phyloP scores from a whole-genome alignment of 352 stramenopile species.

The Pythium scleroteichum region DNA sequence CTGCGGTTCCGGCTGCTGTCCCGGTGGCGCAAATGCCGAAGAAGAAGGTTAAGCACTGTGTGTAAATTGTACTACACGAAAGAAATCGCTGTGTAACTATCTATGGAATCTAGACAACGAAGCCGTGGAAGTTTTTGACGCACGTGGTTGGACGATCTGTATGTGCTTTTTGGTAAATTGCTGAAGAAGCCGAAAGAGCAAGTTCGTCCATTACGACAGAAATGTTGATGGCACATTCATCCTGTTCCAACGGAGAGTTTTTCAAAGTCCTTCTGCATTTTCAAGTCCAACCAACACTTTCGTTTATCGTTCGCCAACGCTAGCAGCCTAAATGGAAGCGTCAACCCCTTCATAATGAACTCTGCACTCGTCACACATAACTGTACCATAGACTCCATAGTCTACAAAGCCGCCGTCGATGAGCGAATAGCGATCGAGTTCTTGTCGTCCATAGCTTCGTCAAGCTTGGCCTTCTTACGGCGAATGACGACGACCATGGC shows the following conservation, averaged over 20 bases:
- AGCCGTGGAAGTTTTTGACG: background rate
- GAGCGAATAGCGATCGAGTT: slow-evolving; percentile 24
- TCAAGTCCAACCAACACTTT: slow-evolving; percentile 3
- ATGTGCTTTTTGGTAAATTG: background rate
- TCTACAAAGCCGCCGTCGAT: slow-evolving; percentile 28
- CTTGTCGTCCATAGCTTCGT: slow-evolving; percentile 32
- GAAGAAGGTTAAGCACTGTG: slow-evolving; percentile 31
- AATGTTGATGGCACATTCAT: too few relatives aligned
- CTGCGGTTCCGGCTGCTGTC: background rate
- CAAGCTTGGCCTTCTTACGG: slow-evolving; percentile 34
- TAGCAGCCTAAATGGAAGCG: slow-evolving; percentile 6
- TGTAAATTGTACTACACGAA: slow-evolving; percentile 16
- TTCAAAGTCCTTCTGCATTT: background rate
- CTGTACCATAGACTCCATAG: background rate
- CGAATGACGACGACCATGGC: slow-evolving; percentile 36
- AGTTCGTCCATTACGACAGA: too few relatives aligned
- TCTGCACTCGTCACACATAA: background rate
- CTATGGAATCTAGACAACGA: background rate
- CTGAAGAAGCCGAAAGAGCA: too few relatives aligned
- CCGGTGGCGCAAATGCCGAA: slow-evolving; percentile 16
- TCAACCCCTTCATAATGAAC: slow-evolving; percentile 5
- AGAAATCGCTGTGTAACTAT: background rate
- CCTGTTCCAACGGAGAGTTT: slow-evolving; percentile 7
- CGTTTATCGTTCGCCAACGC: slow-evolving; percentile 5
- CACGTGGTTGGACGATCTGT: too few relatives aligned